A percentile compares a stretch with the other conserved stretches of the same genome.
phyloP scores from a whole-genome alignment of 306 rosid species.

The Echinosophora koreensis region DNA sequence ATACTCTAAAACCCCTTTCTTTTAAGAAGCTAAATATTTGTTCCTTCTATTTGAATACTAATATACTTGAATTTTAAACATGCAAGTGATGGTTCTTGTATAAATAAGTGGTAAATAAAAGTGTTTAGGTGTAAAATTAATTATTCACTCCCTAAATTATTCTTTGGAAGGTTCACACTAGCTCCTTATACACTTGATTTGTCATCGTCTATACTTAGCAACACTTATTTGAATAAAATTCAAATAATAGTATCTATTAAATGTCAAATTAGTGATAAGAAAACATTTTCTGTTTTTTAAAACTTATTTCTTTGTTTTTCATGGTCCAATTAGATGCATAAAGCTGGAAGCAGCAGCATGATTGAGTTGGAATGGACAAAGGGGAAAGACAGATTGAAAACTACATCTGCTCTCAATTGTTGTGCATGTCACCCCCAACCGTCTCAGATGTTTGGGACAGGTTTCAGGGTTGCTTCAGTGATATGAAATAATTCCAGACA shows the following conservation, averaged over 20 bases:
- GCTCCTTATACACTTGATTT: too few relatives aligned
- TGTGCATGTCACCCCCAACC: slow-evolving; percentile 38
- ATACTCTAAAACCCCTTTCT: neutral
- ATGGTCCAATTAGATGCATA: neutral
- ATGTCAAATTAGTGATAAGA: too few relatives aligned
- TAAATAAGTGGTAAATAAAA: too few relatives aligned
- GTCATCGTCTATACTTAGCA: too few relatives aligned
- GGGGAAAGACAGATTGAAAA: slow-evolving; percentile 44
- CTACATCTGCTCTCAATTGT: slow-evolving; percentile 40
- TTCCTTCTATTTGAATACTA: neutral
- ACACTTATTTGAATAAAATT: too few relatives aligned
- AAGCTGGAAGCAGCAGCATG: slow-evolving; percentile 24
- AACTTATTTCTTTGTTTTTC: neutral
- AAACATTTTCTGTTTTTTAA: too few relatives aligned
- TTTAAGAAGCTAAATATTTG: too few relatives aligned
- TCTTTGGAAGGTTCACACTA: neutral
- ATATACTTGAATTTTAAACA: too few relatives aligned
- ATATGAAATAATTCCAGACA: slow-evolving; percentile 32
- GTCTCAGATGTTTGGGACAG: slow-evolving; percentile 35
- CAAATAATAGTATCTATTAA: too few relatives aligned
- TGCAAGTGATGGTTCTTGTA: neutral
- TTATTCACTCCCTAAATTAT: neutral
- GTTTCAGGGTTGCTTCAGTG: slow-evolving; percentile 33
- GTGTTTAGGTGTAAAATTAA: neutral
- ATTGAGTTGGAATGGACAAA: slow-evolving; percentile 48